Conservation (phyloP, 2,329 filamentous ascomycete genomes). For the Aspergillus uvarum region DNA sequence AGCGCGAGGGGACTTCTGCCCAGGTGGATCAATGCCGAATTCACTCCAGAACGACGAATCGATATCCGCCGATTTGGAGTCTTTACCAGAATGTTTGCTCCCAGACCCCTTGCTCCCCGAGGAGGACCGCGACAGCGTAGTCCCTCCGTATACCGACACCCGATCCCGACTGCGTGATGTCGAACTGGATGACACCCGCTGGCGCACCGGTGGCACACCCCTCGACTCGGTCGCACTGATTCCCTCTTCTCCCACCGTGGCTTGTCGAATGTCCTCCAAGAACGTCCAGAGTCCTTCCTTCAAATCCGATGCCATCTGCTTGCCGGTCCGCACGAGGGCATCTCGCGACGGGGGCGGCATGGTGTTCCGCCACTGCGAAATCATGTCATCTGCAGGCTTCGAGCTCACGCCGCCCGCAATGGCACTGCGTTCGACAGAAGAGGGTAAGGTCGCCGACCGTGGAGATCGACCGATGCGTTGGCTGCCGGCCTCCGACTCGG, state of each 20-base stretch:
- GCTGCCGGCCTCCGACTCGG: slow-evolving; percentile 16
- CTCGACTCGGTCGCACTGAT: slow-evolving; percentile 57
- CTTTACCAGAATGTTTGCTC: slow-evolving; percentile 41
- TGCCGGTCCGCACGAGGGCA: slow-evolving; percentile 56
- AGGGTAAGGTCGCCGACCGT: slow-evolving; percentile 43
- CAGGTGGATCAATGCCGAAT: slow-evolving; percentile 51
- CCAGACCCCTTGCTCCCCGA: slow-evolving; percentile 31
- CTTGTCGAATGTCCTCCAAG: slow-evolving; percentile 90
- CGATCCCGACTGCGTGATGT: slow-evolving; percentile 35
- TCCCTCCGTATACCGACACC: slow-evolving; percentile 28
- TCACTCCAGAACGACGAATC: slow-evolving; percentile 52
- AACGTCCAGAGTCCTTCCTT: slow-evolving; percentile 90
- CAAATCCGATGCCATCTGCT: slow-evolving; percentile 86
- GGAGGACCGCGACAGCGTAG: slow-evolving; percentile 31
- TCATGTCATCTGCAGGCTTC: slow-evolving; percentile 36
- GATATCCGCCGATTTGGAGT: slow-evolving; percentile 42
- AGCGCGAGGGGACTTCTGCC: slow-evolving; percentile 39
- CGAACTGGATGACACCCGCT: slow-evolving; percentile 31
- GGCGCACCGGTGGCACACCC: slow-evolving; percentile 31
- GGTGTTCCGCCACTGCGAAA: slow-evolving; percentile 43
- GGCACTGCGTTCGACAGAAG: slow-evolving; percentile 38
- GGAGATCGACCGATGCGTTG: slow-evolving; percentile 38
- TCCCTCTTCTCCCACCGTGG: slow-evolving; percentile 91
- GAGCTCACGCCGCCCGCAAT: slow-evolving; percentile 19
- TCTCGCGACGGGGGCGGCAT: slow-evolving; percentile 50